Evolutionary conservation across 768 basidiomycete genomes (phyloP), one percentile per base, ranked within the genome.

Genomic region (Naematelia encephala): DNA sequence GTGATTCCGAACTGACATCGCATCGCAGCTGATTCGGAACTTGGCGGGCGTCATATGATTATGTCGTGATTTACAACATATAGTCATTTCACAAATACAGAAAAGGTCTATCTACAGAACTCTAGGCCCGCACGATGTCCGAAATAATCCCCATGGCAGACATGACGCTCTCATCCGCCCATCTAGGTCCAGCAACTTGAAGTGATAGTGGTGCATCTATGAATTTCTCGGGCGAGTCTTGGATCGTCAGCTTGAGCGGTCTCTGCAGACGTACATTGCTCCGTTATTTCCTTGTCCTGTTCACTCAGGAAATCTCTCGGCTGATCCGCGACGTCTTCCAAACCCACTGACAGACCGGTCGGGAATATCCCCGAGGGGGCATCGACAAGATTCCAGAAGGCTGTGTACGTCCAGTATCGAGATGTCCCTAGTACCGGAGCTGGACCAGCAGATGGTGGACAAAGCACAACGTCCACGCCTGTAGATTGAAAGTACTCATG

Each of bases 301-400:
- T 58, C 57, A n/a, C 59, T 61, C 13, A 50, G 26, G 49, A 62
- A 66, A 26, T 57, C 47, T 5, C n/a, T n/a, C 51, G 27, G n/a
- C 19, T 46, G 25, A 14, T 57, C 56, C 27, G n/a, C 46, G 21
- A 48, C 51, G 39, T 71, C 69, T 12, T 48, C 54, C 4, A 49
- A 23, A 16, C 49, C 47, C 12, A 62, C 61, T 8, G 28, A 34
- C 26, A 54, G 44, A 3, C 72, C 72, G 25, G 60, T 69, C 10
- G 68, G 74, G 57, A 64, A 70, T 22, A 67, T 64, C 26, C 34
- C 61, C 19, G 63, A 54, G 1, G 72, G 70, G 39, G 69, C 72
- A 48, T 76, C 70, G 43, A 70, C 56, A 4, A 70, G 50, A 57
- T 76, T 76, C 57, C 56, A 75, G 43, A 75, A 54, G 1, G 59